phyloP scores from a whole-genome alignment of 2,329 filamentous ascomycete genomes.

The Scedosporium aurantiacum region DNA sequence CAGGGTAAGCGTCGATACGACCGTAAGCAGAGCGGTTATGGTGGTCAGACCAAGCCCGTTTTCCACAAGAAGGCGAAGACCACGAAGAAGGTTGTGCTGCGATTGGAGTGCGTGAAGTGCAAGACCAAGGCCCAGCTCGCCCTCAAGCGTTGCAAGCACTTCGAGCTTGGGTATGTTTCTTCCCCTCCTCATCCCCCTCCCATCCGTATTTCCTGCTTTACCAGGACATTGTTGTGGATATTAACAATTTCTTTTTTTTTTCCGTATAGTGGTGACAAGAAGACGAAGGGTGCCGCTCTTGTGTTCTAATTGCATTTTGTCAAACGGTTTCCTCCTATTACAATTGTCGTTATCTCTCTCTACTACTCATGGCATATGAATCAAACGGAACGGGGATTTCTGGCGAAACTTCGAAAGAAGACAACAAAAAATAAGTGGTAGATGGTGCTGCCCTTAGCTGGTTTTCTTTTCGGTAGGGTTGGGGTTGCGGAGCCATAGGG shows the following conservation, averaged over 20 bases:
- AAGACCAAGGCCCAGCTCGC: conserved; percentile 97
- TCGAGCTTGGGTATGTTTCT: conserved; percentile 84
- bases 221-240: background rate
- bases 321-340: background rate
- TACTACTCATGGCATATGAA: conserved; percentile 8
- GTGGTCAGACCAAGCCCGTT: conserved; percentile 99
- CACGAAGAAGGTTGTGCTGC: conserved; percentile 99
- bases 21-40: conserved; percentile 98
- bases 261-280: conserved; percentile 89
- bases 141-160: conserved; percentile 99
- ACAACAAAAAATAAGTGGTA: background rate
- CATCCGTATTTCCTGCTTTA: background rate
- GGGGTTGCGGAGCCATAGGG: background rate
- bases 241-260: conserved; percentile 24
- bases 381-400: conserved; percentile 3
- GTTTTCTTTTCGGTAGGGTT: background rate
- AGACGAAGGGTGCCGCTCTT: conserved; percentile 99
- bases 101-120: conserved; percentile 94
- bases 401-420: background rate
- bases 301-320: conserved; percentile 73
- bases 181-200: background rate
- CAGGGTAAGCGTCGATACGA: conserved; percentile 99
- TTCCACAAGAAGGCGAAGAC: conserved; percentile 99
- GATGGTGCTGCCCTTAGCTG: background rate
- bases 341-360: conserved; percentile 1